Base-by-base conservation (phyloP, 345 rosid genomes). In the Aquilaria sinensis region DNA sequence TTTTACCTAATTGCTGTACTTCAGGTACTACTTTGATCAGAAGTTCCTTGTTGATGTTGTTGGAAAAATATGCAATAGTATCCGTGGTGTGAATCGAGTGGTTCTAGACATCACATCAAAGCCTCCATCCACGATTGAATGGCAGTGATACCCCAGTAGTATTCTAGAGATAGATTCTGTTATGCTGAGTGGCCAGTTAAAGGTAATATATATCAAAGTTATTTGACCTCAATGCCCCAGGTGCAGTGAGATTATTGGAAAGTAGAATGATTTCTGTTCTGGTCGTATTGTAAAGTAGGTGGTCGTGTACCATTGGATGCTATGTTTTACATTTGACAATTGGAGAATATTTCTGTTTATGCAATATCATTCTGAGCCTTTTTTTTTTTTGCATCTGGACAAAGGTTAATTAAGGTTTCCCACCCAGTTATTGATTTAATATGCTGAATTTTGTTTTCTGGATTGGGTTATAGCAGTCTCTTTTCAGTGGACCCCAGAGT, bases 111-210 rank as follows among this genome's bases (percentile, higher is more conserved):
- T 94, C 16, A 90, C 99, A 64, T 91, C 97, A 8, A 94, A 94
- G 80, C 99, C 99, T 66, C 99, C 97, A 33, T 90, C 99, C 62
- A 94, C 97, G 2, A 94, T 94, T 45, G 99, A 94, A 65, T 91
- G 99, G 99, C 96, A 94, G 76, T 94, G 72, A 83, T 58, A 13
- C 62, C 50, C 43, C 37, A 13, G 54, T 32, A 49, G 57, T 69
- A 58, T 57, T 62, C 32, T 10, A 49, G 69, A n/a, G 53, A 10
- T 10, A 31, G 16, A 51, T 60, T 43, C 29, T 60, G 57, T 43
- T 58, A 12, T 60, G 16, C 57, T 45, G 60, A 57, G 53, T 61
- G 62, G 8, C 43, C 8, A 37, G 43, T 37, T 37, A 37, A 48
- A 71, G 65, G n/a, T 51, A 59, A 37, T 68, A 5, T 63, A 67